These are phyloP conservation scores for Diaporthe helianthi DNA, from an alignment of 2,329 filamentous ascomycete genomes.

Conservation along the genomic window DNA sequence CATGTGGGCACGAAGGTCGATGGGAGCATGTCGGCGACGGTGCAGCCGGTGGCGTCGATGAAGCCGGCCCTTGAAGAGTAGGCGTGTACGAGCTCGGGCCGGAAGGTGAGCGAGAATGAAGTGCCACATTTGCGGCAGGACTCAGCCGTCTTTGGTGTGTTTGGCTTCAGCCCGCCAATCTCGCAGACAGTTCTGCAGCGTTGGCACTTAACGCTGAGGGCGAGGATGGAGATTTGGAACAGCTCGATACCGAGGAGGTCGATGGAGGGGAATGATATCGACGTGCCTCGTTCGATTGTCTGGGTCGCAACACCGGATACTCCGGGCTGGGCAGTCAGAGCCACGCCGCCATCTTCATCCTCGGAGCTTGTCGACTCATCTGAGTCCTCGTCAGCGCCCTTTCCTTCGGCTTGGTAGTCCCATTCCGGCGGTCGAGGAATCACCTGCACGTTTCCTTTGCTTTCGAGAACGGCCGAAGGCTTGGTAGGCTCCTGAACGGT, in stretches of 20 bases:
- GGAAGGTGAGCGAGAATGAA: slow-evolving; percentile 61
- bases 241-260: slow-evolving; percentile 81
- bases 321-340: slow-evolving; percentile 39
- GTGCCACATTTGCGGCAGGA: slow-evolving; percentile 68
- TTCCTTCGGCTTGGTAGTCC: slow-evolving; percentile 55
- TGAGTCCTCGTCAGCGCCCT: slow-evolving; percentile 55
- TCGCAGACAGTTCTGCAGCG: slow-evolving; percentile 79
- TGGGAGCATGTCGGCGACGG: slow-evolving; percentile 76
- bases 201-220: slow-evolving; percentile 77
- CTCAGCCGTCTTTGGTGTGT: slow-evolving; percentile 52
- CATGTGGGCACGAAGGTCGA: slow-evolving; percentile 84
- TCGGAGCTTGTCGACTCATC: slow-evolving; percentile 51
- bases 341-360: slow-evolving; percentile 51
- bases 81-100: slow-evolving; percentile 74
- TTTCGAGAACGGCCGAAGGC: slow-evolving; percentile 45
- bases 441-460: slow-evolving; percentile 70
- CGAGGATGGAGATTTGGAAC: slow-evolving; percentile 71
- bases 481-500: slow-evolving; percentile 39
- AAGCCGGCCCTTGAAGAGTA: slow-evolving; percentile 80
- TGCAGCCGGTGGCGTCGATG: slow-evolving; percentile 77
- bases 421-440: slow-evolving; percentile 83
- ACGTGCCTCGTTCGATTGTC: slow-evolving; percentile 71
- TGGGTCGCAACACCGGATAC: slow-evolving; percentile 43
- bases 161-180: slow-evolving; percentile 68
- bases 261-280: slow-evolving; percentile 78